Percentiles rank a stretch among this genome's conserved stretches.
Conservation (phyloP, 2,329 filamentous ascomycete genomes). For the Orbilia blumenaviensis region DNA sequence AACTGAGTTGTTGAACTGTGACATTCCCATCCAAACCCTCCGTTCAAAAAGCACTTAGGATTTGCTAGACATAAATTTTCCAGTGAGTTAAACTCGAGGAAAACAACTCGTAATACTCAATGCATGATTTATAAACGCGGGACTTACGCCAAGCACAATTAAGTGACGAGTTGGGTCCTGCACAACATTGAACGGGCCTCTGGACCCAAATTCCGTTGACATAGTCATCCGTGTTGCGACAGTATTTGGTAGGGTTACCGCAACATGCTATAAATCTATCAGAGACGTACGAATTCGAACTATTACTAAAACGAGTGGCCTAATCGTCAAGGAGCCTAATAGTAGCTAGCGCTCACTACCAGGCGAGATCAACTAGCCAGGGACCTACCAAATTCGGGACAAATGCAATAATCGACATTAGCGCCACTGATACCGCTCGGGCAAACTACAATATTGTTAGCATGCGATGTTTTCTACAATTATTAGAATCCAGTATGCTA, state of each 20-base stretch:
- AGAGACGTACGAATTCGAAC: neutral
- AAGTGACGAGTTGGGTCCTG: neutral
- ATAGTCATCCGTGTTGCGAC: conserved; percentile 26
- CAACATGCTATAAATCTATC: neutral
- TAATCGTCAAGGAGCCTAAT: too few relatives aligned
- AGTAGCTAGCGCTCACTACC: too few relatives aligned
- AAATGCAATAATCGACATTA: conserved; percentile 14
- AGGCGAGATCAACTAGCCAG: neutral
- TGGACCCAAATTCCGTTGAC: conserved; percentile 17
- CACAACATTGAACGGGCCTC: conserved; percentile 17
- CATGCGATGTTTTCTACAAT: neutral
- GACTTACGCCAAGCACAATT: conserved; percentile 20
- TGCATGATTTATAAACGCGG: neutral
- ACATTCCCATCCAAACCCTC: neutral
- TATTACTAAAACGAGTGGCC: too few relatives aligned
- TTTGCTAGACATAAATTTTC: neutral
- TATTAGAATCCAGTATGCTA: neutral
- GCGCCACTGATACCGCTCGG: conserved; percentile 15
- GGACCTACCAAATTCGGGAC: conserved; percentile 18
- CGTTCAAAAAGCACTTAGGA: conserved; percentile 11
- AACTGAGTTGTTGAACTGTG: conserved; percentile 14
- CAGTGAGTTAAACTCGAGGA: neutral
- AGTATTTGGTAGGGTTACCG: neutral
- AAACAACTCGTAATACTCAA: neutral
- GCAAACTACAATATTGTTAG: conserved; percentile 13